Base-by-base conservation (phyloP, 768 basidiomycete species). In the Trametes elegans region DNA sequence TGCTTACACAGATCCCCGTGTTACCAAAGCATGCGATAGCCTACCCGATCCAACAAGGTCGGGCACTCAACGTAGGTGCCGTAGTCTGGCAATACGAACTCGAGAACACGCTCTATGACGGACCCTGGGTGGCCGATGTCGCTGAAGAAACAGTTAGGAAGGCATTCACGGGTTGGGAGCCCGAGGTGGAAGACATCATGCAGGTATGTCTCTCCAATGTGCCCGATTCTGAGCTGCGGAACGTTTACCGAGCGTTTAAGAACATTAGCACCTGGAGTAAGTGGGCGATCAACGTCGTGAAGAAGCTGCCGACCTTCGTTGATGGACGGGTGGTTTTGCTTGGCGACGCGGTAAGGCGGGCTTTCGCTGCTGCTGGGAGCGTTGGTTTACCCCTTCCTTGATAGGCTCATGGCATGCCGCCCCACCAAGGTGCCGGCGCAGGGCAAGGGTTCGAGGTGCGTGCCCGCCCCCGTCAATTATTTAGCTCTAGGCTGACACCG, bases 231-330 rank as follows among this genome's bases (percentile, higher is more conserved):
- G 10, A 3, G 3, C 16, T 39, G 10, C 38, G 28, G 36, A 13
- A n/a, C 24, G 24, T 43, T n/a, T 16, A 64, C 71, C 23, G 62
- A 60, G 8, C 70, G 75, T 1, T 73, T 13, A 5, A 43, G 41
- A 27, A 27, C 24, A 27, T 43, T 4, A 3, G 11, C 10, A 43
- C 40, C 39, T 51, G 49, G 49, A 51, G 21, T 68, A 16, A 71
- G 60, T 81, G 79, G 77, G 73, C 73, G 3, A 62, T 82, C 3
- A 73, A 77, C 54, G 62, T 63, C 18, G 57, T 82, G n/a, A 67
- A 66, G 6, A 69, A 71, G 6, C 62, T 82, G 13, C 70, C 73
- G 0, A 65, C 66, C 7, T 80, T 71, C 56, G 73, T 72, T 1
- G 62, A 63, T 18, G 73, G 70, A 11, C 65, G 67, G 3, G 74